phyloP scores from a whole-genome alignment of 345 rosid species.

The Ricinus communis region DNA sequence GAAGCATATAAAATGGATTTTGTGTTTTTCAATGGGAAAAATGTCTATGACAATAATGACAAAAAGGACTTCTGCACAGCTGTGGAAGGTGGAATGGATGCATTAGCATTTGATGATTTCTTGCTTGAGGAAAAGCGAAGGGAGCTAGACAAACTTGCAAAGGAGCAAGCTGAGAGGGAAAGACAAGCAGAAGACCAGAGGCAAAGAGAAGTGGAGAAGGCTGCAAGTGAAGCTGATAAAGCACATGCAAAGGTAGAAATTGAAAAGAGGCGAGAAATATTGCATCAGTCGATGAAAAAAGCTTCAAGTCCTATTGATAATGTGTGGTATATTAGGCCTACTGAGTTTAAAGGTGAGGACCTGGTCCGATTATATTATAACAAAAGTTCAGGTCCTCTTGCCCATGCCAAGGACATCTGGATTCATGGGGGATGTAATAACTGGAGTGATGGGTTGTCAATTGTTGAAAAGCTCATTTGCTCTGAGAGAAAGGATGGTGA shows the following conservation, averaged over 20 bases:
- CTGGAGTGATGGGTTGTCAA: constrained; percentile 74
- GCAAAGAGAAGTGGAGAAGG: constrained; percentile 62
- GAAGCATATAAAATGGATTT: constrained; percentile 91
- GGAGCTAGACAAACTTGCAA: constrained; percentile 74
- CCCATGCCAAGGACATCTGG: constrained; percentile 69
- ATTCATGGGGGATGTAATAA: constrained; percentile 86
- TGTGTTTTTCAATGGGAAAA: constrained; percentile 81
- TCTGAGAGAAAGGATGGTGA: constrained; percentile 51
- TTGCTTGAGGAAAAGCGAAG: constrained; percentile 76
- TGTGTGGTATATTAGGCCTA: constrained; percentile 77
- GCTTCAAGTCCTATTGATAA: constrained; percentile 49
- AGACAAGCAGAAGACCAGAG: constrained; percentile 74
- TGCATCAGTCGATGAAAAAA: constrained; percentile 46
- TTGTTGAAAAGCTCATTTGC: constrained; percentile 54
- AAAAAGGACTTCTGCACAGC: constrained; percentile 61
- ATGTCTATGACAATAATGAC: constrained; percentile 74
- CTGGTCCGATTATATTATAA: constrained; percentile 61
- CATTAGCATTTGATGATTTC: constrained; percentile 71
- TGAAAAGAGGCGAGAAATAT: constrained; percentile 45
- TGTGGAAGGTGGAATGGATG: constrained; percentile 76
- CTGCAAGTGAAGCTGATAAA: constrained; percentile 74
- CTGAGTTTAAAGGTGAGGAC: constrained; percentile 54
- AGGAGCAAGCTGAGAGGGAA: constrained; percentile 75
- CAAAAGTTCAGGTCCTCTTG: constrained; percentile 72
- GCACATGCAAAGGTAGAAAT: constrained; percentile 67